phyloP scores from a whole-genome alignment of 2,329 filamentous ascomycete species.

The Cytospora mali region DNA sequence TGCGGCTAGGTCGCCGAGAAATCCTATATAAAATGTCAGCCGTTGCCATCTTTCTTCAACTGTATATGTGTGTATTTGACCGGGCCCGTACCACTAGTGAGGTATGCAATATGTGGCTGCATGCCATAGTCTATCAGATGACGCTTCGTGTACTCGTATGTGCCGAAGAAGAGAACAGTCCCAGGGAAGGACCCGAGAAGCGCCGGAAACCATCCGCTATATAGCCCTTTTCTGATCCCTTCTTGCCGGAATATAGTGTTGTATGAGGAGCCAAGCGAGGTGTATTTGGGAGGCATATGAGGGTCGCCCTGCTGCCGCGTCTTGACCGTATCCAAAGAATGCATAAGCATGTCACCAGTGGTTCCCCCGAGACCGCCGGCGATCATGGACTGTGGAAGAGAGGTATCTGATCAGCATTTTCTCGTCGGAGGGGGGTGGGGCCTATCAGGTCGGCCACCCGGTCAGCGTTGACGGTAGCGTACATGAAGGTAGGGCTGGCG shows the following conservation, averaged over 20 bases:
- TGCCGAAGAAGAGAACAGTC: conserved; percentile 93
- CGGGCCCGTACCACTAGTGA: conserved; percentile 70
- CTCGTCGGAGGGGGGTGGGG: conserved; percentile 16
- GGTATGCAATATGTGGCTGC: conserved; percentile 80
- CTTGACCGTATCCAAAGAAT: conserved; percentile 97
- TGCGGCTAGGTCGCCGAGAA: conserved; percentile 88
- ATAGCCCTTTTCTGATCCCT: conserved; percentile 81
- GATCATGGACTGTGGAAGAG: conserved; percentile 75
- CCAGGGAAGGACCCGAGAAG: conserved; percentile 91
- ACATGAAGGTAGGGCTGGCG: conserved; percentile 68
- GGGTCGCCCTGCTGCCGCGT: conserved; percentile 97
- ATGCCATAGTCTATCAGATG: conserved; percentile 83
- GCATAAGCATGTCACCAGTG: conserved; percentile 96
- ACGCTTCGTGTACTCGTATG: conserved; percentile 94
- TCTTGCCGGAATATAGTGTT: conserved; percentile 92
- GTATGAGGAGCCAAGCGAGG: conserved; percentile 87
- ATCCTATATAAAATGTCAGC: conserved; percentile 57
- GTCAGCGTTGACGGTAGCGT: conserved; percentile 24
- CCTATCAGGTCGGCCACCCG: conserved; percentile 6
- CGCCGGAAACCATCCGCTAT: conserved; percentile 91
- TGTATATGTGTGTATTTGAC: background rate
- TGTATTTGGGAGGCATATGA: conserved; percentile 89
- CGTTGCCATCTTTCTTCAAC: background rate
- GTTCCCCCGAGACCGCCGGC: conserved; percentile 91
- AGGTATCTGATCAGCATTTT: conserved; percentile 21